Evolutionary conservation across 169 alveolate genomes (phyloP), one percentile per base, ranked within the genome.

Genomic region (Plasmodium gallinaceum): DNA sequence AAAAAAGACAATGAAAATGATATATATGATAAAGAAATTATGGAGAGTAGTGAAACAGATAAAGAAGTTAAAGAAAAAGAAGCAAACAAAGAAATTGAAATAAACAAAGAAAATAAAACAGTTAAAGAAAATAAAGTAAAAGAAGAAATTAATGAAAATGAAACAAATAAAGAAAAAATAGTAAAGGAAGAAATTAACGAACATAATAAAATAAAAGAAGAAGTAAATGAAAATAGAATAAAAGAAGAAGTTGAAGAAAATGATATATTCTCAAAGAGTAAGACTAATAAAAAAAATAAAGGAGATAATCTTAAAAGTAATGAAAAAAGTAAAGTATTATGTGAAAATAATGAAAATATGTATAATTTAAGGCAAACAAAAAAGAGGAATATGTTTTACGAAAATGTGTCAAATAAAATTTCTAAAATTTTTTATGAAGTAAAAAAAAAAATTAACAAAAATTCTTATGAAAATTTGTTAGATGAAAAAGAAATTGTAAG

Each of bases 381-480:
- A 75, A 62, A 37, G 74, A 62, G 69, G 46, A 45, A n/a, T 14
- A 0, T 58, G 20, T 54, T 74, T 74, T 74, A 74, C 18, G 88
- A 74, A 58, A 60, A 74, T 61, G 71, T 74, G 10, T 60, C 88
- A 2, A 74, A 48, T 46, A 74, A 58, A 58, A 16, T 74, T 46
- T 39, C 73, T 5, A 61, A 52, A 5, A 39, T 74, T 46, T 74
- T 57, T 32, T 58, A 16, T 54, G 42, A 46, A 7, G 32, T 58
- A 5, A 46, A 39, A 24, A 43, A 58, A 42, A 74, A 42, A 42
- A 46, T 9, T 58, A 54, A 22, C 60, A 58, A 9, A 26, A 65
- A 60, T 42, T n/a, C 68, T 16, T 62, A 14, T 10, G 83, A 32
- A 0, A 58, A 74, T 48, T 58, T 39, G 48, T 72, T 57, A 60